Evolutionary conservation across 2,329 filamentous ascomycete genomes (phyloP).

Genomic region (Trichoderma sp.): DNA sequence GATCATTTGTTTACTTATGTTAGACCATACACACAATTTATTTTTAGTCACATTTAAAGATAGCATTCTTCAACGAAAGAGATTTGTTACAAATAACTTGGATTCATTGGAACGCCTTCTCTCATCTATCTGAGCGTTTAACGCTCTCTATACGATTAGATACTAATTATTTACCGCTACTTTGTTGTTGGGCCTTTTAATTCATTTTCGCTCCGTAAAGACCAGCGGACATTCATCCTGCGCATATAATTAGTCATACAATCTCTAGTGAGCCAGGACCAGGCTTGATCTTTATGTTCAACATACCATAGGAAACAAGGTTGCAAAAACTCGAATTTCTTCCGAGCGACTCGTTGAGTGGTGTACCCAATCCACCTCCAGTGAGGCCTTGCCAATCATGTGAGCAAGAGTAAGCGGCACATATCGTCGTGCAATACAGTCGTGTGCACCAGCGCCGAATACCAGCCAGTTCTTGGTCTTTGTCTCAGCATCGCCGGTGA

Average conservation of each 20-base stretch:
- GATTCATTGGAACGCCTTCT: not conserved
- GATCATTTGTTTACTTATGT: not conserved
- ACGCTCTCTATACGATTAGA: not conserved
- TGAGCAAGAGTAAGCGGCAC: conserved; percentile 17
- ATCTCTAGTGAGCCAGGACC: not conserved
- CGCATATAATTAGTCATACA: not conserved
- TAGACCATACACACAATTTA: not conserved
- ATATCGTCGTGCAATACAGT: conserved; percentile 19
- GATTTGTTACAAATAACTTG: not conserved
- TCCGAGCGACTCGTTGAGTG: conserved; percentile 10
- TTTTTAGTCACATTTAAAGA: not conserved
- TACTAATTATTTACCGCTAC: not conserved
- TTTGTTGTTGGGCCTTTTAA: not conserved
- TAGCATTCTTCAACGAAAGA: not conserved
- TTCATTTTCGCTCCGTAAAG: not conserved
- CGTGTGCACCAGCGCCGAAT: conserved; percentile 14
- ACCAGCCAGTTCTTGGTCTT: conserved; percentile 23
- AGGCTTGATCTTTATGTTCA: not conserved
- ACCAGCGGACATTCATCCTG: conserved; percentile 24
- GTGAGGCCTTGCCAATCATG: conserved; percentile 15
- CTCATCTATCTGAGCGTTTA: not conserved
- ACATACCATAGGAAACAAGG: conserved; percentile 20
- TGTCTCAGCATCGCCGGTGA: conserved; percentile 17
- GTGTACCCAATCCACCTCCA: conserved; percentile 21
- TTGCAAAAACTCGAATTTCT: conserved; percentile 21